These are phyloP conservation scores for Xerocomus cyaneibrunnescens DNA, from an alignment of 1,284 basidiomycete genomes.

Conservation along the genomic window DNA sequence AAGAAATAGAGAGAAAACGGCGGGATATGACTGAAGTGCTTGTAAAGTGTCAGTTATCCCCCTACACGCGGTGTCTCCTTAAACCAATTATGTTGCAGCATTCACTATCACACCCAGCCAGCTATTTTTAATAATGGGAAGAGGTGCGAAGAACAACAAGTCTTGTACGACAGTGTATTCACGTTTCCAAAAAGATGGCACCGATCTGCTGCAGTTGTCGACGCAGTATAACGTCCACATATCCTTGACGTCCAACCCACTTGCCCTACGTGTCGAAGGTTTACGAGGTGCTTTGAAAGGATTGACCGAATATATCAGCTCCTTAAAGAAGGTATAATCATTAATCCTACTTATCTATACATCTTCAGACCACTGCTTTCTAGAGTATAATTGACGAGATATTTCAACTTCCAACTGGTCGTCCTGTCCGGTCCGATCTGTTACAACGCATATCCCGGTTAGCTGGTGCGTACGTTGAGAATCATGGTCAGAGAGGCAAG, in stretches of 20 bases:
- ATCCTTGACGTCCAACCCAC: conserved; percentile 53
- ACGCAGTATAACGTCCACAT: conserved; percentile 59
- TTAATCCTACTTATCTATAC: background rate
- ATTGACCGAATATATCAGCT: conserved; percentile 44
- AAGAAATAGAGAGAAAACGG: conserved; percentile 48
- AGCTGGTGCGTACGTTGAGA: conserved; percentile 60
- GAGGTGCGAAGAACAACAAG: conserved; percentile 45
- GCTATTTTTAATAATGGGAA: conserved; percentile 70
- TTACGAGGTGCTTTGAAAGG: conserved; percentile 46
- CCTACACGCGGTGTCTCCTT: conserved; percentile 3
- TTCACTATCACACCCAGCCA: conserved; percentile 57
- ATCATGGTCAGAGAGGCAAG: conserved; percentile 43
- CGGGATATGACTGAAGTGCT: conserved; percentile 53
- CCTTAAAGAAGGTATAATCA: conserved; percentile 48
- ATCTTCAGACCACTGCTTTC: background rate
- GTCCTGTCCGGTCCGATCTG: conserved; percentile 43
- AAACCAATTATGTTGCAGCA: conserved; percentile 38
- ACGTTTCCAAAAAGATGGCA: conserved; percentile 52
- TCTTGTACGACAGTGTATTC: conserved; percentile 2
- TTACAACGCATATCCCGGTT: conserved; percentile 65
- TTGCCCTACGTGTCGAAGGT: conserved; percentile 61
- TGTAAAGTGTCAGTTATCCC: conserved; percentile 45
- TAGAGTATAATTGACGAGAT: conserved; percentile 53
- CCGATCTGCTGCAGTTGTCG: conserved; percentile 57
- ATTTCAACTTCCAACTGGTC: conserved; percentile 47